phyloP scores from a whole-genome alignment of 148 eudicot species.

The Camellia granthamiana region DNA sequence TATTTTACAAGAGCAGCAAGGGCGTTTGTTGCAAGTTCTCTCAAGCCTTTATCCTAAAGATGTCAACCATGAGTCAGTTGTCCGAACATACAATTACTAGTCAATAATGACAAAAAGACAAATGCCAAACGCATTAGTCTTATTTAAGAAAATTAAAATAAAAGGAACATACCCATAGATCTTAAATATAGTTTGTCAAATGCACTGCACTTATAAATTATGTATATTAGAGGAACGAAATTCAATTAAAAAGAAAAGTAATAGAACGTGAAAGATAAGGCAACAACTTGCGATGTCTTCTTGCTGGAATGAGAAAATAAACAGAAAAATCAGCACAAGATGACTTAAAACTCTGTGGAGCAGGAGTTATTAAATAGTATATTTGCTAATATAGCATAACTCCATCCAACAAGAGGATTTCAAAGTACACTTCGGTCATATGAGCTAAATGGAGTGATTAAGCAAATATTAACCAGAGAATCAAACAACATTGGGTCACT shows the following conservation, averaged over 20 bases:
- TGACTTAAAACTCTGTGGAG: background rate
- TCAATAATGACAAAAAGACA: conserved; percentile 9
- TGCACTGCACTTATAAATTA: conserved; percentile 4
- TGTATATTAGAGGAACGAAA: background rate
- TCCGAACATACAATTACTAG: background rate
- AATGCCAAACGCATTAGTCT: background rate
- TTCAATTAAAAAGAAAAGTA: background rate
- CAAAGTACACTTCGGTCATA: no score
- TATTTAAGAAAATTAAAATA: background rate
- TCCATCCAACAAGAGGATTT: no score
- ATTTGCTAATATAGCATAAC: no score
- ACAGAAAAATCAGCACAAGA: background rate
- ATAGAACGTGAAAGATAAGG: background rate
- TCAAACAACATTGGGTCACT: no score
- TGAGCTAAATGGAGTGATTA: no score
- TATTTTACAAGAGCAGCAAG: conserved; percentile 82
- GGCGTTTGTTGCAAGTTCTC: conserved; percentile 92
- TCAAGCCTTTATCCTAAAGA: conserved; percentile 83
- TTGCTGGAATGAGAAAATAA: background rate
- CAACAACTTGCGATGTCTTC: background rate
- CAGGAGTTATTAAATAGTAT: no score
- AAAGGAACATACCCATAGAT: background rate
- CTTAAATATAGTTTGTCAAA: background rate
- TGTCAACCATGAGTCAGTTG: conserved; percentile 13
- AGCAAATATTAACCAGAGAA: no score